These are phyloP conservation scores for Brassica napus DNA, from an alignment of 345 rosid species.

Conservation along the genomic window Da-Ae NC_063446.1:3838001-3838500, in stretches of 20 bases:
- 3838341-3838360: constrained; percentile 57
- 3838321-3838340: constrained; percentile 50
- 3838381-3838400: background rate
- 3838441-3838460: constrained; percentile 46
- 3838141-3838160: constrained; percentile 40
- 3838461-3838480: constrained; percentile 55
- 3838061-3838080: background rate
- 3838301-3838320: constrained; percentile 41
- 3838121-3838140: constrained; percentile 32
- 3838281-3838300: constrained; percentile 34
- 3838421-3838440: background rate
- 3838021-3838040: background rate
- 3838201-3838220: constrained; percentile 18
- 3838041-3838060: background rate
- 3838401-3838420: constrained; percentile 47
- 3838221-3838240: constrained; percentile 35
- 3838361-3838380: constrained; percentile 44
- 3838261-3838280: background rate
- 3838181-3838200: constrained; percentile 25
- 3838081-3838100: background rate
- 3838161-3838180: constrained; percentile 29
- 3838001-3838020: background rate
- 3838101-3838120: constrained; percentile 18
- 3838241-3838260: constrained; percentile 32
- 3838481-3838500: constrained; percentile 32